Evolutionary conservation across 768 basidiomycete species (phyloP), one percentile per base, ranked within the genome.

Genomic region (Asterophora parasitica): DNA sequence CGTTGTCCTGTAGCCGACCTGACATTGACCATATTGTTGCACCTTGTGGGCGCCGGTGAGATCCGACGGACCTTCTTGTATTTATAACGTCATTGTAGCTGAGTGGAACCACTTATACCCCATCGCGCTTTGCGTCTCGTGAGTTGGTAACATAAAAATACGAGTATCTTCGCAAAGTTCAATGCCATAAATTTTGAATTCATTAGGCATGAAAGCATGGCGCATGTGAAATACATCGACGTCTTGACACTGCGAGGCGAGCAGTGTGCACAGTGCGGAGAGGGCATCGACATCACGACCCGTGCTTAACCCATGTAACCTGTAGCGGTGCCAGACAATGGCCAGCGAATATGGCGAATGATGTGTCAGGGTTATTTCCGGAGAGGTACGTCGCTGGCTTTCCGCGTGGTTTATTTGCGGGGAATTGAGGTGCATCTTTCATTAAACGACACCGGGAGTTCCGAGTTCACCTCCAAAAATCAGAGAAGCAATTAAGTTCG

Each of bases 1-100:
- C 36, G 72, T 82, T 36, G 70, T 73, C 19, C 61, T 81, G 42
- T 82, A 63, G 42, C 8, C 40, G 6, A 15, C 26, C 27, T 28
- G 20, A 28, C 44, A 27, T 33, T 9, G 31, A 46, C n/a, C n/a
- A 23, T 3, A 26, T 27, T n/a, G 27, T 4, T 41, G n/a, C n/a
- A n/a, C n/a, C n/a, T n/a, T n/a, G n/a, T 6, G 23, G 44, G 34
- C 23, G 35, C 41, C 44, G 23, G n/a, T n/a, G n/a, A 45, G 44
- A 45, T 28, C 31, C 31, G 41, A 49, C 9, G 23, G 36, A 32
- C 30, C 15, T 20, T 19, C 31, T 13, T 42, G 42, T 30, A 49
- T 39, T 44, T n/a, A 48, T 41, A 44, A 44, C 12, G 34, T n/a
- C n/a, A n/a, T n/a, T n/a, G n/a, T n/a, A n/a, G n/a, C n/a, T n/a